Conservation (phyloP, 306 rosid species). For the Albizia julibrissin region DNA sequence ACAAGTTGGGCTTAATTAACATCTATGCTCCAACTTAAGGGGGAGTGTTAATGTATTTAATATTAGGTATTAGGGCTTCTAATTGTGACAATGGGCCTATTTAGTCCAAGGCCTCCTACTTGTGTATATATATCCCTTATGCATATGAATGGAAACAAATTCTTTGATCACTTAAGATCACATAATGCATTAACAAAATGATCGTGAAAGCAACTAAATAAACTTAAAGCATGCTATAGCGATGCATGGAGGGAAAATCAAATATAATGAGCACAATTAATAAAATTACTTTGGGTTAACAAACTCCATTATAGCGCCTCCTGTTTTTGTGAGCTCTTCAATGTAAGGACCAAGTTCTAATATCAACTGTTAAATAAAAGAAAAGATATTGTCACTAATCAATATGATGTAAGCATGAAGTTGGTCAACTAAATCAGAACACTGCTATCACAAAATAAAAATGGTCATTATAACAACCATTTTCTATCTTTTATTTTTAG, state of each 20-base stretch:
- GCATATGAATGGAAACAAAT: no score
- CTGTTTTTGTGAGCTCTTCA: constrained; percentile 85
- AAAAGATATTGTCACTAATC: constrained; percentile 27
- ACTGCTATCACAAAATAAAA: background rate
- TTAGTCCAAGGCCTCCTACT: no score
- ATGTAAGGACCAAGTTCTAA: constrained; percentile 88
- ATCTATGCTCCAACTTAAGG: no score
- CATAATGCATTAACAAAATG: constrained; percentile 15
- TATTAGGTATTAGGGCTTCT: no score
- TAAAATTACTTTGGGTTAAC: constrained; percentile 92
- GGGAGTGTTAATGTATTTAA: no score
- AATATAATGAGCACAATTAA: constrained; percentile 19
- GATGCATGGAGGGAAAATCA: background rate
- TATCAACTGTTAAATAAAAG: constrained; percentile 67
- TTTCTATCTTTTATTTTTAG: background rate
- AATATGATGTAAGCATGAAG: constrained; percentile 30
- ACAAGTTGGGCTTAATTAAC: no score
- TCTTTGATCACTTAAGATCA: no score
- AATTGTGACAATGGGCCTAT: no score
- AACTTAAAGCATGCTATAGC: constrained; percentile 18
- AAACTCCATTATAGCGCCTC: constrained; percentile 90
- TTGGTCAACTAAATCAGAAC: background rate
- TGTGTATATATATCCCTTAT: no score
- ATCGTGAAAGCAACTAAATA: background rate
- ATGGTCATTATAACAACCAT: background rate